phyloP scores from a whole-genome alignment of 257 asterid species.

The Solanum tarapatanum region DNA sequence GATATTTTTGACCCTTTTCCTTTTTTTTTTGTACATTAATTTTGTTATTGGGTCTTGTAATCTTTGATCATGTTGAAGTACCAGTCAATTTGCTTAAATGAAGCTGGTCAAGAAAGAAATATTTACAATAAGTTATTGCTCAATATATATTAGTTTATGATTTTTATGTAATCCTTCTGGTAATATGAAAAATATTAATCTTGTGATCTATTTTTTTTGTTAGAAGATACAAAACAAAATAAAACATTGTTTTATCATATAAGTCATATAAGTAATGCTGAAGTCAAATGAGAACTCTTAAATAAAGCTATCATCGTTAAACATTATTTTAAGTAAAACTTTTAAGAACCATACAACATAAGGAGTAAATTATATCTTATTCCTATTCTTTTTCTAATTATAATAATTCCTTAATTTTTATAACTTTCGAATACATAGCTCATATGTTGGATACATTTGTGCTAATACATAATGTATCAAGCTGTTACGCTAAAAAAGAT shows the following conservation, averaged over 20 bases:
- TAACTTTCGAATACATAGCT: background rate
- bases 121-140: background rate
- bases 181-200: background rate
- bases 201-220: background rate
- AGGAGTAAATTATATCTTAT: background rate
- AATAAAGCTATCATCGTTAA: too few relatives aligned
- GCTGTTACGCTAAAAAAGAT: background rate
- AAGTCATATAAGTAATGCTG: background rate
- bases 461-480: background rate
- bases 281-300: background rate
- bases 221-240: background rate
- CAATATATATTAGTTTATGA: too few relatives aligned
- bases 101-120: background rate
- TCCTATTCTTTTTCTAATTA: too few relatives aligned
- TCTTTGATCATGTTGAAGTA: background rate
- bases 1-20: too few relatives aligned
- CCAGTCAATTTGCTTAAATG: background rate
- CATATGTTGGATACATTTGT: background rate
- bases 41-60: background rate
- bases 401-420: too few relatives aligned
- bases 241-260: background rate
- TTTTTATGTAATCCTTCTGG: background rate
- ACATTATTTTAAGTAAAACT: too few relatives aligned
- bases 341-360: too few relatives aligned
- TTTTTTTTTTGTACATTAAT: background rate